Conservation (phyloP, 2,329 filamentous ascomycete species). For the Ceratocystis huliohia region DNA sequence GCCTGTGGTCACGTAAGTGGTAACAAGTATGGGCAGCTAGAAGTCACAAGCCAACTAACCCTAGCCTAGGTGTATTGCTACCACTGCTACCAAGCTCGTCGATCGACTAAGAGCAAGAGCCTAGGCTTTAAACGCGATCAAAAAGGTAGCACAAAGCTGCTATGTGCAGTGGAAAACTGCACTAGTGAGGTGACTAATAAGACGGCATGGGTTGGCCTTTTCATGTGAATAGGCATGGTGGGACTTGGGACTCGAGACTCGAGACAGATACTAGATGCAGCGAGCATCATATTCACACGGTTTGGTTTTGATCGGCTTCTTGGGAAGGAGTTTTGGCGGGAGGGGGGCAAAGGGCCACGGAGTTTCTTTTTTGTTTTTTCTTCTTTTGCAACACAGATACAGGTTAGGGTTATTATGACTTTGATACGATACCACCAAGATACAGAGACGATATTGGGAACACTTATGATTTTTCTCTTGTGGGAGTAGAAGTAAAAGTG, state of each 20-base stretch:
- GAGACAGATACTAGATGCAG: no score
- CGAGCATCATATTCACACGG: no score
- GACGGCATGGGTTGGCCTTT: constrained; percentile 49
- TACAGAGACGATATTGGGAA: neutral
- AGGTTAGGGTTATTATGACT: no score
- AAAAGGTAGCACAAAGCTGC: constrained; percentile 27
- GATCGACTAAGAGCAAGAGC: constrained; percentile 27
- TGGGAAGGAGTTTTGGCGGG: neutral
- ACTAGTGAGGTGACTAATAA: constrained; percentile 41
- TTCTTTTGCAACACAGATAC: neutral
- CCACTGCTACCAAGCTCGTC: constrained; percentile 46
- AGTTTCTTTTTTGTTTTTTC: neutral
- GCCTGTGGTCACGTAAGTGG: constrained; percentile 76
- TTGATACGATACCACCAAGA: no score
- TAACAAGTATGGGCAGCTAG: constrained; percentile 8
- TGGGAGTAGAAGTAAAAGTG: neutral
- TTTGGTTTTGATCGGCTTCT: no score
- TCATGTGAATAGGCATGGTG: constrained; percentile 32
- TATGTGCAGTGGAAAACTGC: constrained; percentile 47
- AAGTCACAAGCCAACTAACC: neutral
- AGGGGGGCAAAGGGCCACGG: neutral
- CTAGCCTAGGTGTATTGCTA: constrained; percentile 47
- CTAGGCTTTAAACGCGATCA: constrained; percentile 20
- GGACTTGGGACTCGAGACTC: neutral
- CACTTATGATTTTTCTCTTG: neutral